phyloP scores from a whole-genome alignment of 2,329 filamentous ascomycete species.

The Bretziella fagacearum region DNA sequence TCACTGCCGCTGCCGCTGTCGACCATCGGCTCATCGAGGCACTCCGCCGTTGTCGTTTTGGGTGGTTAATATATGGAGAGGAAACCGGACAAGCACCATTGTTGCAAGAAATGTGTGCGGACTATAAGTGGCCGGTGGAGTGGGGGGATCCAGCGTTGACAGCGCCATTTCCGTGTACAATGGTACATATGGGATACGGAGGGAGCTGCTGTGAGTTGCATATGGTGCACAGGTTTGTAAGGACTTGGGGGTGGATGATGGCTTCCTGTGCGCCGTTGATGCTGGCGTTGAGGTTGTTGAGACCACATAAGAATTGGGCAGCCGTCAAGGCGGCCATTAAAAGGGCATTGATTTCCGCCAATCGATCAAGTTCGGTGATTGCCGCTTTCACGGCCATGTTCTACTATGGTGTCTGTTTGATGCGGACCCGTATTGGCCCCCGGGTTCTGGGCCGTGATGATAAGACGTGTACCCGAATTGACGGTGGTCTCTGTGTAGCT shows the following conservation, averaged over 20 bases:
- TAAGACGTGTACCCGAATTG: constrained; percentile 30
- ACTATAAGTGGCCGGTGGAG: constrained; percentile 48
- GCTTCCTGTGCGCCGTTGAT: constrained; percentile 63
- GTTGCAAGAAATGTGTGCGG: constrained; percentile 53
- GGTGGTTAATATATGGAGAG: constrained; percentile 52
- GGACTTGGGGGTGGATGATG: constrained; percentile 58
- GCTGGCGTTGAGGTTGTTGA: constrained; percentile 39
- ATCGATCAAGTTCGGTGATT: constrained; percentile 60
- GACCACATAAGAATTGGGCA: constrained; percentile 24
- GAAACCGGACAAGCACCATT: constrained; percentile 54
- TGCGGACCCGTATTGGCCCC: constrained; percentile 57
- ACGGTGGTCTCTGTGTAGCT: constrained; percentile 50
- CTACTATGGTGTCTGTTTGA: constrained; percentile 71
- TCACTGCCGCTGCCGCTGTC: constrained; percentile 56
- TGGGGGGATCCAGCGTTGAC: constrained; percentile 57
- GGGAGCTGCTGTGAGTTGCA: constrained; percentile 54
- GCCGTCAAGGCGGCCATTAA: constrained; percentile 32
- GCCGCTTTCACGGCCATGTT: constrained; percentile 62
- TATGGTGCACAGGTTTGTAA: constrained; percentile 47
- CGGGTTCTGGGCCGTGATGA: constrained; percentile 39
- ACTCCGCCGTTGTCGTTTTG: constrained; percentile 47
- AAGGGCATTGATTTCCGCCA: constrained; percentile 39
- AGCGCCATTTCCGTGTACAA: constrained; percentile 61
- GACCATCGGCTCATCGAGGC: constrained; percentile 59
- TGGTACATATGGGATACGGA: constrained; percentile 67